Evolutionary conservation across 345 rosid genomes (phyloP).

Genomic region (Citrus hindsii): DNA sequence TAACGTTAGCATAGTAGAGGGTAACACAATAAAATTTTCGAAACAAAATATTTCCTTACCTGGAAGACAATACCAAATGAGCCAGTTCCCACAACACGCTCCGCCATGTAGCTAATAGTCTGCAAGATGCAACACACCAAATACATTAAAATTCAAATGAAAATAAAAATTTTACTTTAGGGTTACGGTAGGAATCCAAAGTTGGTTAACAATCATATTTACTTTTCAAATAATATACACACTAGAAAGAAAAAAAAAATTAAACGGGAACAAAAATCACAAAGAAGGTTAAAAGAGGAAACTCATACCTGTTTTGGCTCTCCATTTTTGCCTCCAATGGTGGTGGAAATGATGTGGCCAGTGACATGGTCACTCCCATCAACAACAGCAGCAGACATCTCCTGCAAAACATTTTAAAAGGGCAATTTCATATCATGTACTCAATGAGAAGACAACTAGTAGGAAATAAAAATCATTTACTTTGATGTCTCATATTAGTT

Average conservation of each 20-base stretch:
- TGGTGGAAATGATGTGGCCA: constrained; percentile 86
- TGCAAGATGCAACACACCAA: constrained; percentile 26
- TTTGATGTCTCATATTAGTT: background rate
- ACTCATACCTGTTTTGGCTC: constrained; percentile 72
- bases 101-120: constrained; percentile 95
- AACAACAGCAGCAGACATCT: constrained; percentile 64
- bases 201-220: background rate
- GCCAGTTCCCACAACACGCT: constrained; percentile 84
- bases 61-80: constrained; percentile 88
- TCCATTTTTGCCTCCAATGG: constrained; percentile 89
- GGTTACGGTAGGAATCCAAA: background rate
- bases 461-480: background rate
- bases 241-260: no score
- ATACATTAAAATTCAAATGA: background rate
- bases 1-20: background rate
- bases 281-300: background rate
- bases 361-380: constrained; percentile 75
- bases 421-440: background rate
- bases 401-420: constrained; percentile 38
- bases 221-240: background rate
- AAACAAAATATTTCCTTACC: constrained; percentile 21
- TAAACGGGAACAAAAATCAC: background rate
- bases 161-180: background rate
- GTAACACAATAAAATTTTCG: background rate
- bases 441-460: background rate